Base-by-base conservation (phyloP, 345 rosid species). In the Anacardium occidentale region DNA sequence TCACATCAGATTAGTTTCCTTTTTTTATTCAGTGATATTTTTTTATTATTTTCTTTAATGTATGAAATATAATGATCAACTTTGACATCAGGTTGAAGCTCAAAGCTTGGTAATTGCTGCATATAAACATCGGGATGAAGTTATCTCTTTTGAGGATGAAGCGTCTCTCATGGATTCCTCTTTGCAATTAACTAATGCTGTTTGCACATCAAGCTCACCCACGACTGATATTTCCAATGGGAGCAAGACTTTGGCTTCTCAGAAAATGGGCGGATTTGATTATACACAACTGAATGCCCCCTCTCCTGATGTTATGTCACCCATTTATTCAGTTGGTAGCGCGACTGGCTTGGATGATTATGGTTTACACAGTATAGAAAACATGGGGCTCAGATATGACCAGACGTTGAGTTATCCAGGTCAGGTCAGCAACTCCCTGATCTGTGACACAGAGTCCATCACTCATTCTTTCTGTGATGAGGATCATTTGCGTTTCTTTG, bases 231-330 rank as follows among this genome's bases (percentile, higher is more conserved):
- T 76, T 74, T 81, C 86, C 14, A 75, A 68, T 63, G 81, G 81
- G n/a, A 74, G 71, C 82, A 81, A 79, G 76, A 60, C 74, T 57
- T 51, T 77, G 48, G 74, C 81, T 77, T 81, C 89, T 61, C 85
- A 82, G 69, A 82, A 77, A 74, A 75, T 76, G 37, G 84, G 70
- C 20, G 94, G 87, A 34, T 80, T 83, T 76, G 97, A 91, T 74
- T 90, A 84, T 70, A 72, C 87, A 53, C 92, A 84, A 52, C 71
- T 85, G 26, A 80, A 74, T 69, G 82, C 76, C 10, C 63, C 90
- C 50, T 88, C 92, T 74, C 90, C 96, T 0, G 92, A 88, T 72
- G 78, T 85, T 53, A 83, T 88, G 44, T 88, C 95, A n/a, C 82
- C 89, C 79, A 78, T 90, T 44, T 90, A 88, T 68, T 81, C 88